Conservation (phyloP, 495 filamentous ascomycete genomes). For the Penicillium paxilli region DNA sequence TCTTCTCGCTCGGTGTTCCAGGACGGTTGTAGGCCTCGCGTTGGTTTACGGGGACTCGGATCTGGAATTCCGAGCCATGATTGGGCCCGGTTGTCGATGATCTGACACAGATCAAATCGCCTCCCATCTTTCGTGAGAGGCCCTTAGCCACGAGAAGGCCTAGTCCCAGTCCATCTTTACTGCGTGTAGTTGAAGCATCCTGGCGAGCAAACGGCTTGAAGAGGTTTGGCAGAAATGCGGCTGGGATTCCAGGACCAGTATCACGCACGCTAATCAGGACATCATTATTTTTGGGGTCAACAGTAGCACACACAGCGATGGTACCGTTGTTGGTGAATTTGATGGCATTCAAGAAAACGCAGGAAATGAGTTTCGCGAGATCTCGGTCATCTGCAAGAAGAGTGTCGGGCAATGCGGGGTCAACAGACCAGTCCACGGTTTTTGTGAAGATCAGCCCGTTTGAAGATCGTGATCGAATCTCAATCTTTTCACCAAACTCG, state of each 20-base stretch:
- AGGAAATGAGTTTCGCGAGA: slow-evolving; percentile 71
- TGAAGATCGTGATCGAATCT: slow-evolving; percentile 58
- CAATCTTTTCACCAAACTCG: slow-evolving; percentile 65
- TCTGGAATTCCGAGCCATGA: slow-evolving; percentile 73
- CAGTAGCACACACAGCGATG: slow-evolving; percentile 59
- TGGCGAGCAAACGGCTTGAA: slow-evolving; percentile 76
- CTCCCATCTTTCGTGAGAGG: slow-evolving; percentile 71
- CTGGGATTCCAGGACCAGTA: slow-evolving; percentile 72
- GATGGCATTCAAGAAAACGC: slow-evolving; percentile 74
- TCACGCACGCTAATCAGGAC: slow-evolving; percentile 64
- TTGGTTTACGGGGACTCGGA: slow-evolving; percentile 64
- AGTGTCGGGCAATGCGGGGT: slow-evolving; percentile 62
- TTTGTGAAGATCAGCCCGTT: slow-evolving; percentile 60
- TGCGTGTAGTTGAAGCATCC: slow-evolving; percentile 70
- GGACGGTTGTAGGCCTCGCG: slow-evolving; percentile 41
- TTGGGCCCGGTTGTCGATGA: slow-evolving; percentile 67
- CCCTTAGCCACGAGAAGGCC: slow-evolving; percentile 78
- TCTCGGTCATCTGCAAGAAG: slow-evolving; percentile 71
- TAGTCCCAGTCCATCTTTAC: slow-evolving; percentile 72
- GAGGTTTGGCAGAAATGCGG: slow-evolving; percentile 66
- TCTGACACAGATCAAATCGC: slow-evolving; percentile 67
- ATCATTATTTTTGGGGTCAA: slow-evolving; percentile 52
- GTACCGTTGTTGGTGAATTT: slow-evolving; percentile 75
- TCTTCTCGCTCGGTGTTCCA: slow-evolving; percentile 36
- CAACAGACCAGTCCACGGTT: slow-evolving; percentile 67